Conservation (phyloP, 371 early-diverging fungal species). For the Mucor piriformis region DNA sequence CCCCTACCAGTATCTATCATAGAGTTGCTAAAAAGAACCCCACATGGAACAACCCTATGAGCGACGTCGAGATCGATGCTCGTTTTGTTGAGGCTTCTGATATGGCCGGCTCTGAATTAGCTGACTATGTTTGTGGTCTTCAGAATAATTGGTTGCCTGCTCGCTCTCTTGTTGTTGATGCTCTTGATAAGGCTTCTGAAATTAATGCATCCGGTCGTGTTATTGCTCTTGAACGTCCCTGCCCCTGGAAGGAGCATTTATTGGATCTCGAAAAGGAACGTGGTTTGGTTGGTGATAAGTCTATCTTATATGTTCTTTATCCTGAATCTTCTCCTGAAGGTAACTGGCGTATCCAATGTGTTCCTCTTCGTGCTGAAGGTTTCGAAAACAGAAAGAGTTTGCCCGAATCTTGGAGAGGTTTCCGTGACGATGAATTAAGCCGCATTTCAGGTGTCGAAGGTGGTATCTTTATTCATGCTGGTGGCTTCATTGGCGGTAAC, state of each 20-base stretch:
- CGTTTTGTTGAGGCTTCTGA: constrained; percentile 75
- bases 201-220: constrained; percentile 81
- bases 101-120: constrained; percentile 80
- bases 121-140: constrained; percentile 65
- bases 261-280: constrained; percentile 70
- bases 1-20: constrained; percentile 73
- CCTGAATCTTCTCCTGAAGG: constrained; percentile 60
- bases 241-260: constrained; percentile 95
- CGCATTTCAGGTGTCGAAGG: constrained; percentile 77
- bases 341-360: constrained; percentile 81
- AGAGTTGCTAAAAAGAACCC: constrained; percentile 90
- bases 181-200: constrained; percentile 58
- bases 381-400: constrained; percentile 91
- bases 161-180: constrained; percentile 78
- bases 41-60: constrained; percentile 85
- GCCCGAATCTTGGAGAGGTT: constrained; percentile 95
- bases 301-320: constrained; percentile 82
- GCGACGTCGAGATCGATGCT: constrained; percentile 65
- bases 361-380: constrained; percentile 76
- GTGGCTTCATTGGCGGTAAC: constrained; percentile 66
- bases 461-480: constrained; percentile 95
- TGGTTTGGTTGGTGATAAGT: constrained; percentile 44
- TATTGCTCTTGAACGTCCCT: constrained; percentile 78
- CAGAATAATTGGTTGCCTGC: constrained; percentile 88
- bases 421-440: constrained; percentile 87